A percentile compares a stretch with the other conserved stretches of the same genome.
Conservation (phyloP, 441 rosid genomes). For the Kokia cookei region DNA sequence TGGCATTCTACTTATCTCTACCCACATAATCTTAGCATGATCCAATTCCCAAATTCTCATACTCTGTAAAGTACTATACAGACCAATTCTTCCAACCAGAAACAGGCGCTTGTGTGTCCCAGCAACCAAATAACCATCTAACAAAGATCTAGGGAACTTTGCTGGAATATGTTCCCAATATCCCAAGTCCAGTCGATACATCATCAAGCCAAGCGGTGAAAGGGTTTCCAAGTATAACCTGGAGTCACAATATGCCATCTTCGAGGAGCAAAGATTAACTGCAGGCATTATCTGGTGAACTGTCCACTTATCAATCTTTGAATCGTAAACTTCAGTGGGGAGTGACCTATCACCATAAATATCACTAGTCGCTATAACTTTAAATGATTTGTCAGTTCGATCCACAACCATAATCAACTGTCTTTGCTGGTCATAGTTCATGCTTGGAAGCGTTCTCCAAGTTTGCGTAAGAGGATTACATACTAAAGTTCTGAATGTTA, state of each 20-base stretch:
- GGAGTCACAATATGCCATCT: constrained; percentile 75
- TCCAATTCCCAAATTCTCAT: constrained; percentile 96
- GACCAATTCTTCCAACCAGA: constrained; percentile 87
- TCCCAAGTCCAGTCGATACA: constrained; percentile 73
- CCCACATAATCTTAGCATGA: constrained; percentile 67
- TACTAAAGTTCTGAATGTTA: constrained; percentile 68
- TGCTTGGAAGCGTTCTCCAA: constrained; percentile 75
- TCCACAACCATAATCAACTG: constrained; percentile 84
- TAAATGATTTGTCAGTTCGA: constrained; percentile 61
- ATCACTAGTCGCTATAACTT: constrained; percentile 84
- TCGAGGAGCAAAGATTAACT: constrained; percentile 86
- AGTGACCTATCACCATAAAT: constrained; percentile 75
- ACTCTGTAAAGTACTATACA: constrained; percentile 80
- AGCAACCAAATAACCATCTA: constrained; percentile 93
- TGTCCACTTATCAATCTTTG: constrained; percentile 65
- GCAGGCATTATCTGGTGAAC: constrained; percentile 93
- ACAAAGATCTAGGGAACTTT: constrained; percentile 78
- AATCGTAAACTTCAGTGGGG: constrained; percentile 88
- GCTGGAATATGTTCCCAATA: constrained; percentile 92
- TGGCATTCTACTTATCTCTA: constrained; percentile 91
- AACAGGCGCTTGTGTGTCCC: constrained; percentile 82
- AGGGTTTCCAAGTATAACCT: constrained; percentile 49
- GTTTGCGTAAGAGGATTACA: constrained; percentile 85
- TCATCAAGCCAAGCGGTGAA: constrained; percentile 91
- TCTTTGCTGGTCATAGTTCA: constrained; percentile 85